Base-by-base conservation (phyloP, 1,284 basidiomycete genomes). In the Exobasidium cylindrosporum region DNA sequence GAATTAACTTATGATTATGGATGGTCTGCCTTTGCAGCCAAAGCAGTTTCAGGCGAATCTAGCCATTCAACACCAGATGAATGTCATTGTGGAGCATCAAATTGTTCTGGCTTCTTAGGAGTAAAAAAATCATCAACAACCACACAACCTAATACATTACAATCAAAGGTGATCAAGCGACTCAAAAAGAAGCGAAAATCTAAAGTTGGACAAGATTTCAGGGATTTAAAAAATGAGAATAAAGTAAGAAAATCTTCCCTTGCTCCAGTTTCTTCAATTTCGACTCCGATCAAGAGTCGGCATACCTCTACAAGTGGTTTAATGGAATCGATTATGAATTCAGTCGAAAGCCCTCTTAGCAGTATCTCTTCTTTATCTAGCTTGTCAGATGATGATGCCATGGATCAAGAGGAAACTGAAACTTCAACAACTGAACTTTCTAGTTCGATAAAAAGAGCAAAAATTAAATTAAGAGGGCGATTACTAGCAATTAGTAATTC, bases 1-100 rank as follows among this genome's bases (percentile, higher is more conserved):
- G 76, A 77, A 58, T 57, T 77, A 40, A 74, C 74, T 2, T 77
- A 77, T 63, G 70, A 76, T 60, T 77, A 77, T 45, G 70, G 64
- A 57, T 76, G 72, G 73, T 65, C 69, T 14, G 68, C 65, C 0
- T 76, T 75, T 61, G 63, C 64, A 35, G 61, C 68, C 35, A 68
- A 68, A 30, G 43, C 17, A 21, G 70, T 69, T 30, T 68, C 70
- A 4, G 74, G 65, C 23, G 69, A 61, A 26, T 54, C 63, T 0
- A 64, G 64, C 1, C 7, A 17, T 40, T 7, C 35, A 7, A 40
- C 35, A 40, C 35, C 35, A 40, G 58, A 31, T 30, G 43, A 7
- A 57, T 77, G 75, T 52, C 59, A 67, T 6, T 77, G 75, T 59
- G 72, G 72, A 32, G 63, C 75, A 1, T 52, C 60, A 26, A 74